Percentiles rank a stretch among this genome's conserved stretches.
These are phyloP conservation scores for Botrytis pseudocinerea DNA, from an alignment of 2,329 filamentous ascomycete species.

Conservation along the genomic window DNA sequence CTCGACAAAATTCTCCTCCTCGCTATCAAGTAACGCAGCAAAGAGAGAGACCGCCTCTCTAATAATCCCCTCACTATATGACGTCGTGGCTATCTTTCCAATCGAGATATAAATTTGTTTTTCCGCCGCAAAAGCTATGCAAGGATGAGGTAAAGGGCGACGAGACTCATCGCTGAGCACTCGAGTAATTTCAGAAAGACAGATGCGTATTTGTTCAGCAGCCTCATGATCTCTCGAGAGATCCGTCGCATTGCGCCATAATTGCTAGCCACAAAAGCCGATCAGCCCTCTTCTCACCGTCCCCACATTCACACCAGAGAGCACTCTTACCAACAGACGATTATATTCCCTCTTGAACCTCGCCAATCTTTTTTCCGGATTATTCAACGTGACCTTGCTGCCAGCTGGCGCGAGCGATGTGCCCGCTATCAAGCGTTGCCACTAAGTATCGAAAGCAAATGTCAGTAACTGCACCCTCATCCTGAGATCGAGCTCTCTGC, in stretches of 20 bases:
- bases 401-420: constrained; percentile 56
- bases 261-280: constrained; percentile 45
- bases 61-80: constrained; percentile 82
- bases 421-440: constrained; percentile 66
- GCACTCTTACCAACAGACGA: constrained; percentile 55
- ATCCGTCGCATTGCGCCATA: constrained; percentile 63
- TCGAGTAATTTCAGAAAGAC: constrained; percentile 62
- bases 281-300: background rate
- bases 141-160: constrained; percentile 85
- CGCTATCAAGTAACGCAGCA: constrained; percentile 89
- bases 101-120: constrained; percentile 89
- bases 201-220: constrained; percentile 61
- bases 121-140: constrained; percentile 80
- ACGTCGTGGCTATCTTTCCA: constrained; percentile 82
- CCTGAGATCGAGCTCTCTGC: background rate
- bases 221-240: constrained; percentile 60
- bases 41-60: constrained; percentile 84
- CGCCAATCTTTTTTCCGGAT: constrained; percentile 63
- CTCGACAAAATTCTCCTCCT: constrained; percentile 92
- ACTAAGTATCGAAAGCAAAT: constrained; percentile 46
- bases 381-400: constrained; percentile 60
- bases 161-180: constrained; percentile 88
- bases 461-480: constrained; percentile 17
- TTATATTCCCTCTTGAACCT: constrained; percentile 68
- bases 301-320: background rate